Conservation (phyloP, 169 alveolate species). For the Neospora caninum region DNA sequence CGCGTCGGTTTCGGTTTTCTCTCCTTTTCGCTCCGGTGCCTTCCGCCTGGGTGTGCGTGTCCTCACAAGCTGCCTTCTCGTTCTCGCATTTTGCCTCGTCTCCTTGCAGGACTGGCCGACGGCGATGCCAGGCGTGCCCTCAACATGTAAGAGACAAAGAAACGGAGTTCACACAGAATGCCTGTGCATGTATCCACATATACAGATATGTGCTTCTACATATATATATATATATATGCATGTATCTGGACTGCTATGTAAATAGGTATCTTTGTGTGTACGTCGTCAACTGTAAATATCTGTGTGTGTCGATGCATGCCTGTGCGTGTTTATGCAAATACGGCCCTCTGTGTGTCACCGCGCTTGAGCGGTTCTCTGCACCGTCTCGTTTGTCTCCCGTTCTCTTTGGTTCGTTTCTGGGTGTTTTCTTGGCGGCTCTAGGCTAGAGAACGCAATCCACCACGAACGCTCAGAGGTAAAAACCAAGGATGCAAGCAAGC, state of each 20-base stretch:
- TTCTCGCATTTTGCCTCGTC: background rate
- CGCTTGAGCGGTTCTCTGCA: background rate
- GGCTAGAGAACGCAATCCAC: background rate
- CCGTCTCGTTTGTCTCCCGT: background rate
- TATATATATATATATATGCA: constrained; percentile 4
- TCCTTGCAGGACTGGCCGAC: constrained; percentile 6
- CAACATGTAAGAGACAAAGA: background rate
- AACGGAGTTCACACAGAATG: background rate
- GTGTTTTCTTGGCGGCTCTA: background rate
- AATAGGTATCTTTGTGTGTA: background rate
- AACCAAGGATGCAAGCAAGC: too few species aligned
- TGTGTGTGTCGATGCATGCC: background rate
- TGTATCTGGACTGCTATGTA: background rate
- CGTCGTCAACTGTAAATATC: background rate
- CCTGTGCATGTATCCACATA: background rate
- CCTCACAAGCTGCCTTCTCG: background rate
- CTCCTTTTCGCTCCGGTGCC: too few species aligned
- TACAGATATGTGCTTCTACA: background rate
- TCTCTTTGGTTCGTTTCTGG: background rate
- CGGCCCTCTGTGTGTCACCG: too few species aligned
- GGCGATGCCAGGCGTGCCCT: constrained; percentile 3
- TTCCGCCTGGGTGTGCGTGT: too few species aligned
- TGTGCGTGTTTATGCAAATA: background rate
- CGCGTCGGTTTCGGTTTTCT: background rate
- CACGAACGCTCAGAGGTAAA: background rate